Evolutionary conservation across 73 alveolate genomes (phyloP).

Genomic region (Paramecium biaurelia): DNA sequence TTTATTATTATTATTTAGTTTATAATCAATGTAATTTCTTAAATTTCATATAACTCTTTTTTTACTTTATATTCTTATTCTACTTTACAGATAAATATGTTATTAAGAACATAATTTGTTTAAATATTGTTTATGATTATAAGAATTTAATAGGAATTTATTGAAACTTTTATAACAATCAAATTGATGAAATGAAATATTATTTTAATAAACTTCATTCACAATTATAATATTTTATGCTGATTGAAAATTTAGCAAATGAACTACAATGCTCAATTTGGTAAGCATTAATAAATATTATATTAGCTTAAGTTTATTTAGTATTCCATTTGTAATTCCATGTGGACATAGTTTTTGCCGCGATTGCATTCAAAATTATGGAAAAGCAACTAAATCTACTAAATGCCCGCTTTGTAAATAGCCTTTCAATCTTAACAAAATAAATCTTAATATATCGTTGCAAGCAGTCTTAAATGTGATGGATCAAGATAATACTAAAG

Average conservation of each 20-base stretch:
- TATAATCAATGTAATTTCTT: not conserved
- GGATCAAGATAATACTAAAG: not conserved
- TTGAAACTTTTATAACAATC: not conserved
- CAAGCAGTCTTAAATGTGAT: not conserved
- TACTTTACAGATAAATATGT: not conserved
- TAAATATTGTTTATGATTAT: not conserved
- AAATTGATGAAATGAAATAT: not conserved
- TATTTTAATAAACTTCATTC: not conserved
- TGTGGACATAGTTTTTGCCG: constrained; percentile 43
- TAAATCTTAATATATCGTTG: not conserved
- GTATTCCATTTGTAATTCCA: not conserved
- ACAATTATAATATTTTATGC: not conserved
- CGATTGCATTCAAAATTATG: not conserved
- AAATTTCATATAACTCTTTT: not conserved
- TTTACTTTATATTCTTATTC: not conserved
- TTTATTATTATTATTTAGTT: not conserved
- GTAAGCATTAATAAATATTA: not conserved
- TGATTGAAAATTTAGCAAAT: constrained; percentile 13
- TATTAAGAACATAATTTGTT: not conserved
- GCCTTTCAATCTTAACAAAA: not conserved
- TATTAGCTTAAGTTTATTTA: not conserved
- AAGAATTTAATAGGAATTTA: not conserved
- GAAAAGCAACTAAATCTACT: not conserved
- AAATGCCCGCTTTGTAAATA: constrained; percentile 40
- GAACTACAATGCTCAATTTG: constrained; percentile 41